Base-by-base conservation (phyloP, 1,139 yeast species). In the Debaryomyces psychrophilus region DNA sequence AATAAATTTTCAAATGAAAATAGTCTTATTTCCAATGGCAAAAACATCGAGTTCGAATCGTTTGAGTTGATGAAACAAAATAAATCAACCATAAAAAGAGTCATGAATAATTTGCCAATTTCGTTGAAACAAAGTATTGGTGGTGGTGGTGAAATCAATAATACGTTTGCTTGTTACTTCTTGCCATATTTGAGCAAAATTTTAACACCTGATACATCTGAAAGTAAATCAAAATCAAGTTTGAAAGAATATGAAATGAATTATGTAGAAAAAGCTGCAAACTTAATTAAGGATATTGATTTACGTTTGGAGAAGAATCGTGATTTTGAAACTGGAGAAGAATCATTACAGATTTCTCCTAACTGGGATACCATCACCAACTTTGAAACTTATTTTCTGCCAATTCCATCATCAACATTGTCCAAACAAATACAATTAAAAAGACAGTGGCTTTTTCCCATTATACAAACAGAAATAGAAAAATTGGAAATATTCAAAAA, bases 151-250 rank as follows among this genome's bases (percentile, higher is more conserved):
- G 59, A 58, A 31, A 52, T 63, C 33, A 69, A 52, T 55, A 78
- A 54, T 6, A 52, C 58, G 7, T 60, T 65, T 35, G 60, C 69
- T 6, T 52, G 64, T 11, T 62, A 62, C 37, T 59, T 71, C 12
- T 51, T 85, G 15, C 87, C 87, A 2, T 69, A 69, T 44, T 44
- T 83, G 34, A 72, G 75, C 46, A 56, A 60, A 18, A 70, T 83
- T 38, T 46, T 84, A 5, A 64, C 75, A 0, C 83, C 85, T 0
- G 75, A 70, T 40, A 48, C 68, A 25, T 59, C 68, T 2, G 51
- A 62, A 29, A 57, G 62, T 1, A 68, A 64, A 49, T 52, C 58
- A 35, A 69, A 68, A 48, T 53, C 63, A 3, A 56, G 59, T 12
- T 51, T 64, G 43, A 53, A 47, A 33, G 59, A 52, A 1, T 56